Conservation (phyloP, 208 protist genomes). For the Herpetomonas muscarum region DNA sequence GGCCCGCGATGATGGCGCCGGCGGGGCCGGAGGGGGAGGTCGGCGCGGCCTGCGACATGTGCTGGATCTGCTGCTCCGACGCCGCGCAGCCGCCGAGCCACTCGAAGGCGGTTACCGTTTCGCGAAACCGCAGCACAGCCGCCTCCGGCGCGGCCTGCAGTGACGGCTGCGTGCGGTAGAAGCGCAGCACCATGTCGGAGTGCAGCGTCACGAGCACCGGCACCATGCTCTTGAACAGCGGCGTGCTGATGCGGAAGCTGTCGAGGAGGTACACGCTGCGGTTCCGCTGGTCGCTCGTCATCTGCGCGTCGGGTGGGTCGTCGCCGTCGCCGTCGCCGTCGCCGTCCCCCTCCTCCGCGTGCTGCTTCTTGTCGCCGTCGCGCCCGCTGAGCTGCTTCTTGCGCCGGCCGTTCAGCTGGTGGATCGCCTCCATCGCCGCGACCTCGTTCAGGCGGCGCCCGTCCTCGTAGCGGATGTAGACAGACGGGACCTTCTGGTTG, state of each 20-base stretch:
- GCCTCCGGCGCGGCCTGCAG: slow-evolving; percentile 62
- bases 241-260: slow-evolving; percentile 9
- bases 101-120: slow-evolving; percentile 62
- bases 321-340: slow-evolving; percentile 8
- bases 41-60: slow-evolving; percentile 10
- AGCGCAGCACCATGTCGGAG: slow-evolving; percentile 62
- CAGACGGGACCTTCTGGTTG: slow-evolving; percentile 25
- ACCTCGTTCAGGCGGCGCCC: slow-evolving; percentile 34
- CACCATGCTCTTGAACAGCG: slow-evolving; percentile 26
- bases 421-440: slow-evolving; percentile 9
- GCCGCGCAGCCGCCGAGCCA: slow-evolving; percentile 41
- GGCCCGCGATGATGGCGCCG: not conserved
- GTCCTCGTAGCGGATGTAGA: slow-evolving; percentile 63
- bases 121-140: slow-evolving; percentile 29
- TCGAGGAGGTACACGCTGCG: slow-evolving; percentile 17
- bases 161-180: slow-evolving; percentile 52
- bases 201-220: slow-evolving; percentile 39
- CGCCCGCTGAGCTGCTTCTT: slow-evolving; percentile 14
- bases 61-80: slow-evolving; percentile 6
- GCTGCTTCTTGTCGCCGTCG: not conserved
- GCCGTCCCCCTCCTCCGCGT: not conserved
- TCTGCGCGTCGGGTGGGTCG: not conserved
- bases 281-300: slow-evolving; percentile 5
- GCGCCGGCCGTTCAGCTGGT: slow-evolving; percentile 11
- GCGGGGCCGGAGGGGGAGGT: not conserved